A percentile compares a stretch with the other conserved stretches of the same genome.
phyloP scores from a whole-genome alignment of 1,139 yeast genomes.

The Eremothecium coryli region DNA sequence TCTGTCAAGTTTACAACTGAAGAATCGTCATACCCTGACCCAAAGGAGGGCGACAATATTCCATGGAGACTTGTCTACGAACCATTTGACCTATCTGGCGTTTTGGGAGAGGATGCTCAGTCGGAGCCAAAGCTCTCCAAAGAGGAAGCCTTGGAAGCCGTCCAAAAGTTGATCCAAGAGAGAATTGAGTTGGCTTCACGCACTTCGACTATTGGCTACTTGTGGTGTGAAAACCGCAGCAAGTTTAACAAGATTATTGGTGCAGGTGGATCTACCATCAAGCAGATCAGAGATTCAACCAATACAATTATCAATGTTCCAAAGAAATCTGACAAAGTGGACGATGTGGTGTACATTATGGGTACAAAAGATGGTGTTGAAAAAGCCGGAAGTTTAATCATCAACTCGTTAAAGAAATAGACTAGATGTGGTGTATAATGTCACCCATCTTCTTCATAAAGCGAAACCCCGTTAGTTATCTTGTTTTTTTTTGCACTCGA shows the following conservation, averaged over 20 bases:
- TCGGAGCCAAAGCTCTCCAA: slow-evolving; percentile 28
- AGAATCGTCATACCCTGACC: slow-evolving; percentile 23
- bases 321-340: slow-evolving; percentile 43
- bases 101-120: slow-evolving; percentile 34
- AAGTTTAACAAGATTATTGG: slow-evolving; percentile 60
- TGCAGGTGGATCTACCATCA: slow-evolving; percentile 63
- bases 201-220: slow-evolving; percentile 38
- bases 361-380: slow-evolving; percentile 36
- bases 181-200: slow-evolving; percentile 30
- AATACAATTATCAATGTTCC: slow-evolving; percentile 60
- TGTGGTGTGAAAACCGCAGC: slow-evolving; percentile 41
- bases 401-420: slow-evolving; percentile 20
- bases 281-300: slow-evolving; percentile 49
- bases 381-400: slow-evolving; percentile 36
- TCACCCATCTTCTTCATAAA: too few relatives aligned
- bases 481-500: too few relatives aligned
- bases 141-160: slow-evolving; percentile 26
- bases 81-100: slow-evolving; percentile 25
- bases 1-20: slow-evolving; percentile 41
- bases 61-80: slow-evolving; percentile 54
- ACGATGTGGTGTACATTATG: slow-evolving; percentile 38
- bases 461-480: too few relatives aligned
- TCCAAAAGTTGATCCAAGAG: slow-evolving; percentile 26
- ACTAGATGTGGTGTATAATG: too few relatives aligned
- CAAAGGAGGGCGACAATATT: slow-evolving; percentile 36